Conservation (phyloP, 805 yeast species). For the Saturnispora dispora region DNA sequence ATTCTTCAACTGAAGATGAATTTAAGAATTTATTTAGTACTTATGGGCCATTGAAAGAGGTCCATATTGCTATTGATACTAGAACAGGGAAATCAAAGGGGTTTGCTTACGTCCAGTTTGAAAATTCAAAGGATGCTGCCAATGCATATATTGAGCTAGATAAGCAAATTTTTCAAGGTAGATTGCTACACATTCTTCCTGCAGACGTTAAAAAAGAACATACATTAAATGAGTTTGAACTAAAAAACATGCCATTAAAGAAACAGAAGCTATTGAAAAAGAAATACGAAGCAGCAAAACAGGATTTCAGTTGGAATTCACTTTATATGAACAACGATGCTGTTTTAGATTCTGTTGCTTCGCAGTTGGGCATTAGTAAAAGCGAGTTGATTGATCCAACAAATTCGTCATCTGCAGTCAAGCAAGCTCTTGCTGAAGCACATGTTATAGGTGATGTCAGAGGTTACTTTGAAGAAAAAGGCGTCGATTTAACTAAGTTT, state of each 20-base stretch:
- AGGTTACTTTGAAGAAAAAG: constrained; percentile 73
- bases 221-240: constrained; percentile 79
- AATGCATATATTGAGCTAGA: constrained; percentile 67
- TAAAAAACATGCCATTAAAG: constrained; percentile 84
- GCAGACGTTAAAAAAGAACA: constrained; percentile 78
- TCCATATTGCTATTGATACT: constrained; percentile 86
- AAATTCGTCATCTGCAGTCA: constrained; percentile 80
- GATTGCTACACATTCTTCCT: constrained; percentile 81
- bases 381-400: constrained; percentile 82
- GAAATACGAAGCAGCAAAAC: constrained; percentile 75
- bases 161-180: constrained; percentile 87
- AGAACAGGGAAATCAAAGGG: constrained; percentile 90
- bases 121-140: constrained; percentile 62
- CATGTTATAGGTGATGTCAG: constrained; percentile 89
- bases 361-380: constrained; percentile 72
- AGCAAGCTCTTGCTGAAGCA: constrained; percentile 96
- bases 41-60: constrained; percentile 76
- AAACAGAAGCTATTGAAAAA: constrained; percentile 80
- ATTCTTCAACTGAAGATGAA: constrained; percentile 72
- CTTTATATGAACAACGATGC: constrained; percentile 87
- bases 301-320: constrained; percentile 93
- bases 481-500: constrained; percentile 75
- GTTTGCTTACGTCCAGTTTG: constrained; percentile 74
- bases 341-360: constrained; percentile 81
- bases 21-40: constrained; percentile 52